These are phyloP conservation scores for Fragaria nilgerrensis DNA, from an alignment of 306 rosid genomes.

Conservation along the genomic window DNA sequence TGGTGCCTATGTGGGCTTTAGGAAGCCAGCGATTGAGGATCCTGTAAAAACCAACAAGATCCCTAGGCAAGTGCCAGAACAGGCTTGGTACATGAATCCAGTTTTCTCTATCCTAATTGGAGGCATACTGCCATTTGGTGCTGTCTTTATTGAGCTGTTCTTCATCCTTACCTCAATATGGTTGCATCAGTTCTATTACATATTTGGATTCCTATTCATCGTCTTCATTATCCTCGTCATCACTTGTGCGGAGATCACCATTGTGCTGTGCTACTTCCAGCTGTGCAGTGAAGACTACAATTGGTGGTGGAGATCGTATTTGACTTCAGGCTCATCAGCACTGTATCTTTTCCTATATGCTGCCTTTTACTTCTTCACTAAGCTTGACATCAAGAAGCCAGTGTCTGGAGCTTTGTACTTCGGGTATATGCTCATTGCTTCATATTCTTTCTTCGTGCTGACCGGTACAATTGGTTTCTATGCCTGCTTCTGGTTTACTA, in stretches of 20 bases:
- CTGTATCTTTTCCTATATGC: constrained; percentile 84
- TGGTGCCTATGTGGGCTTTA: constrained; percentile 70
- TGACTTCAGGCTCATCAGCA: constrained; percentile 93
- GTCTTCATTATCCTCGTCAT: constrained; percentile 82
- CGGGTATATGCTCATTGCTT: constrained; percentile 86
- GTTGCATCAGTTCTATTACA: constrained; percentile 86
- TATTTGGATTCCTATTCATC: constrained; percentile 81
- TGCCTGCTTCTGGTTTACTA: constrained; percentile 83
- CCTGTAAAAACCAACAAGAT: constrained; percentile 89
- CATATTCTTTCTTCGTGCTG: constrained; percentile 72
- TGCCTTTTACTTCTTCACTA: constrained; percentile 85
- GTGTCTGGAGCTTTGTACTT: constrained; percentile 83
- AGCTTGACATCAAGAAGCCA: constrained; percentile 83
- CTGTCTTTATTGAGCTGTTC: constrained; percentile 90
- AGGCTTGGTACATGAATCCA: constrained; percentile 84
- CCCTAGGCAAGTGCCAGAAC: constrained; percentile 84
- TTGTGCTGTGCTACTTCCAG: constrained; percentile 98
- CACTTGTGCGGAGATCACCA: constrained; percentile 90
- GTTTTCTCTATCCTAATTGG: constrained; percentile 65
- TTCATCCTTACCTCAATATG: constrained; percentile 95
- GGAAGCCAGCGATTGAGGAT: constrained; percentile 58
- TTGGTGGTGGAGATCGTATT: constrained; percentile 98
- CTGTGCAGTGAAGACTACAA: constrained; percentile 89
- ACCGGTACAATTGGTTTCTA: constrained; percentile 92
- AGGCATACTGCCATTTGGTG: constrained; percentile 91